Evolutionary conservation across 345 rosid genomes (phyloP).

Genomic region (Syzygium grande): DNA sequence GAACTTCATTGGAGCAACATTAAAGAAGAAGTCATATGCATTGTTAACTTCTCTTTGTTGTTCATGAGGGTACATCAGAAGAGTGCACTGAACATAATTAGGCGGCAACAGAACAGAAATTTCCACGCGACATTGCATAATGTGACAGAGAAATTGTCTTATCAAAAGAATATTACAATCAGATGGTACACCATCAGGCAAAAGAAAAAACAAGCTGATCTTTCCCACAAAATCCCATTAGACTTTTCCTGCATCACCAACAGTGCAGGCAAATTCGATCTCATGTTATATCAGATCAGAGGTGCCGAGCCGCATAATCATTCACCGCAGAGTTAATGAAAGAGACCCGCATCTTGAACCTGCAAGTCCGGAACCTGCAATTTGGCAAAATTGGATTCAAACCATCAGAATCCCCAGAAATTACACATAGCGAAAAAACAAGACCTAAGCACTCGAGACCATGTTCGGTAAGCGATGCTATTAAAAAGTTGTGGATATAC

Average conservation of each 20-base stretch:
- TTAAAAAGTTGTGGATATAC: constrained; percentile 6
- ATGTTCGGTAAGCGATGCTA: background rate
- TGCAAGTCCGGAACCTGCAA: constrained; percentile 17
- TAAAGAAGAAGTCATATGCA: background rate
- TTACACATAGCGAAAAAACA: background rate
- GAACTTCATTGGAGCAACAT: background rate
- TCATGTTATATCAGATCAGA: background rate
- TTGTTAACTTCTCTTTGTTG: background rate
- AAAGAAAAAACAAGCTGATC: background rate
- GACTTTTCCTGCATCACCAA: background rate
- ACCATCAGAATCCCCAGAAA: background rate
- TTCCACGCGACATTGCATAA: background rate
- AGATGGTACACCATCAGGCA: background rate
- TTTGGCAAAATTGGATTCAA: background rate
- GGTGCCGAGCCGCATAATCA: background rate
- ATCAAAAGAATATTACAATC: background rate
- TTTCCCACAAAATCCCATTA: background rate
- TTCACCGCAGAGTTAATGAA: background rate
- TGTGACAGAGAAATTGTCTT: background rate
- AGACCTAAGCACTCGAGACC: background rate
- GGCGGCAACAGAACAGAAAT: background rate
- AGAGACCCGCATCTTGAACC: constrained; percentile 18
- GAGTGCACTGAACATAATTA: background rate
- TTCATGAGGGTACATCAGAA: background rate
- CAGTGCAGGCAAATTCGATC: background rate